Conservation (phyloP, 1,139 yeast genomes). For the Hanseniaspora sp. region DNA sequence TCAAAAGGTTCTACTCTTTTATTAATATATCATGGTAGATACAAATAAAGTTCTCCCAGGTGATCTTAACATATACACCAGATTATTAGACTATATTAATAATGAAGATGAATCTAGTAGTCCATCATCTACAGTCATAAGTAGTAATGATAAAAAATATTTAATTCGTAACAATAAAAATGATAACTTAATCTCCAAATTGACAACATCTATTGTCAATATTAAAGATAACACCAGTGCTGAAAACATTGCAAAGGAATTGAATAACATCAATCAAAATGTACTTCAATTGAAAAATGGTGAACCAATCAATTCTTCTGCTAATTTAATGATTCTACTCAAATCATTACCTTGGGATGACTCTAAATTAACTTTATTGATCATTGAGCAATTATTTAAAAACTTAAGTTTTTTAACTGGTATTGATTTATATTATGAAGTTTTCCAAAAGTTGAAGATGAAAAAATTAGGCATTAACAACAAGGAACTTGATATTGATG, state of each 20-base stretch:
- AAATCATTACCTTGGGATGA: conserved; percentile 13
- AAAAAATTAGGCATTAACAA: conserved; percentile 6
- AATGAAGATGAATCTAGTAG: conserved; percentile 2
- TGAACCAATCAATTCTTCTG: neutral
- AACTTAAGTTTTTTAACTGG: conserved; percentile 4
- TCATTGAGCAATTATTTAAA: conserved; percentile 8
- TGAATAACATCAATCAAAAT: neutral
- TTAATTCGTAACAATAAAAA: neutral
- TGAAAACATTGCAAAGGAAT: neutral
- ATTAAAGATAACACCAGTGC: conserved; percentile 6
- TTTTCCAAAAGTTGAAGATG: conserved; percentile 9
- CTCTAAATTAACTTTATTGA: neutral
- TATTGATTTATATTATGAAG: neutral
- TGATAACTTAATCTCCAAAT: neutral
- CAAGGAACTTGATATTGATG: conserved; percentile 2
- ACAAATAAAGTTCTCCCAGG: neutral
- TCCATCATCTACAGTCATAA: conserved; percentile 5
- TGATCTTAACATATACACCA: neutral
- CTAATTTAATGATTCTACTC: conserved; percentile 1
- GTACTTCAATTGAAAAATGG: neutral
- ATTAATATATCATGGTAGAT: neutral
- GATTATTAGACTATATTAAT: conserved; percentile 4
- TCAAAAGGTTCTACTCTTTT: too few species aligned
- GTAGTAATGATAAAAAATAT: conserved; percentile 7
- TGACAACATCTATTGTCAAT: conserved; percentile 2